Base-by-base conservation (phyloP, 148 eudicot species). In the Spergularia bocconei region DNA sequence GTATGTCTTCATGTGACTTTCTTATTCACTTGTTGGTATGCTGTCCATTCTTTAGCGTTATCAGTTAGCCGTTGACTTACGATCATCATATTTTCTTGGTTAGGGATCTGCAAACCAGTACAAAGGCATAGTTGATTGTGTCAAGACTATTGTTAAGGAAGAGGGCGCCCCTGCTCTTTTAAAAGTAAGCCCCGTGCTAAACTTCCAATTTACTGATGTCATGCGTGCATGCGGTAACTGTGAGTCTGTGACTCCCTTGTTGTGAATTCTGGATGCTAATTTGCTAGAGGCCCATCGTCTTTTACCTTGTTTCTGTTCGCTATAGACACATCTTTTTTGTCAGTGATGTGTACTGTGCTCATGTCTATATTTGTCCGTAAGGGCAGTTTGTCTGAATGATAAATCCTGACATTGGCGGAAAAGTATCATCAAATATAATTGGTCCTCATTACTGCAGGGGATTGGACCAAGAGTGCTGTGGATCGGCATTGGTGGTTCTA, bases 51-150 rank as follows among this genome's bases (percentile, higher is more conserved):
- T 39, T 75, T 39, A 39, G 13, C 5, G 21, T 17, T 66, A 38
- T 20, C 13, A 55, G 55, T 23, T 54, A 23, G 29, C 19, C 29
- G 51, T 13, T 72, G 44, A 64, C 78, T 63, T 23, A 7, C 41
- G 48, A 13, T 25, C 38, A 19, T 75, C 50, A 58, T 63, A 76
- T 20, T 57, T 44, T 72, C 20, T n/a, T 60, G 63, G 78, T 61
- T 76, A 92, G 98, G 98, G 98, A 73, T 90, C 95, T 54, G 95
- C 82, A 75, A 91, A 86, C 84, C 91, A 91, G 74, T 93, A 91
- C 84, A 91, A 87, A 57, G 97, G 98, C 50, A 86, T 91, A 50
- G 38, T 86, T 60, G 88, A 91, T 82, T 93, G 97, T 72, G 93
- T 91, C 52, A 82, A 81, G 65, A 87, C 97, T 75, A 83, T 93